Conservation (phyloP, 306 rosid genomes). For the Begonia masoniana region DNA sequence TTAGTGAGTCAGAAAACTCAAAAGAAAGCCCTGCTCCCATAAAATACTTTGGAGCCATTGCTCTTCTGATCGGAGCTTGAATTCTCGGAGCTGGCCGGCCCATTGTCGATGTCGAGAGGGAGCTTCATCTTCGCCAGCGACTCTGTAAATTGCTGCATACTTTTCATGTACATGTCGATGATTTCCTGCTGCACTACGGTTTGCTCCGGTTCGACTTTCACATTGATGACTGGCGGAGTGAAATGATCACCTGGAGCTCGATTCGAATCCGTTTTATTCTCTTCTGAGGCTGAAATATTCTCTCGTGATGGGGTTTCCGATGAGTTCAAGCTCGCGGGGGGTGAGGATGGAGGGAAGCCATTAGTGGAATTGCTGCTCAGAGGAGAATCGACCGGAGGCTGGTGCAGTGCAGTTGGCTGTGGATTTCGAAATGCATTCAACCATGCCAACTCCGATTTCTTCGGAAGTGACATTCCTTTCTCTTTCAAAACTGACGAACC, state of each 20-base stretch:
- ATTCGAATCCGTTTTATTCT: constrained; percentile 38
- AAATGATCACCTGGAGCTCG: no score
- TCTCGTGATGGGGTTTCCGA: constrained; percentile 10
- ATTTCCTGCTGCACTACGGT: constrained; percentile 86
- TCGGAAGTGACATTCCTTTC: constrained; percentile 22
- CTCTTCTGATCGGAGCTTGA: constrained; percentile 64
- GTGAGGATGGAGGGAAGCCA: constrained; percentile 26
- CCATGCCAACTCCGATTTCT: not conserved
- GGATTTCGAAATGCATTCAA: constrained; percentile 6
- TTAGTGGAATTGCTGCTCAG: constrained; percentile 60
- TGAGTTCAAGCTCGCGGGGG: constrained; percentile 9
- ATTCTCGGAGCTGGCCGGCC: constrained; percentile 59
- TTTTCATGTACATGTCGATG: constrained; percentile 96
- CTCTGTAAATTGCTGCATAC: constrained; percentile 97
- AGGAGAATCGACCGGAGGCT: constrained; percentile 53
- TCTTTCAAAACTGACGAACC: constrained; percentile 20
- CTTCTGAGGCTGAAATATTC: constrained; percentile 12
- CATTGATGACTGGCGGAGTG: constrained; percentile 28
- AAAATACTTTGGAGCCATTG: constrained; percentile 60
- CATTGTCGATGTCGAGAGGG: constrained; percentile 67
- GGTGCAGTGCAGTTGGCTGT: constrained; percentile 33
- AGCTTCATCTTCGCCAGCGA: constrained; percentile 94
- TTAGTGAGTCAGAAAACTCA: constrained; percentile 27
- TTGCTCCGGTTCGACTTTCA: constrained; percentile 66
- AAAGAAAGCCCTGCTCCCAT: constrained; percentile 96